Percentiles rank a stretch among this genome's conserved stretches.
Conservation (phyloP, 78 protist species). For the Pigoraptor vietnamica region DNA sequence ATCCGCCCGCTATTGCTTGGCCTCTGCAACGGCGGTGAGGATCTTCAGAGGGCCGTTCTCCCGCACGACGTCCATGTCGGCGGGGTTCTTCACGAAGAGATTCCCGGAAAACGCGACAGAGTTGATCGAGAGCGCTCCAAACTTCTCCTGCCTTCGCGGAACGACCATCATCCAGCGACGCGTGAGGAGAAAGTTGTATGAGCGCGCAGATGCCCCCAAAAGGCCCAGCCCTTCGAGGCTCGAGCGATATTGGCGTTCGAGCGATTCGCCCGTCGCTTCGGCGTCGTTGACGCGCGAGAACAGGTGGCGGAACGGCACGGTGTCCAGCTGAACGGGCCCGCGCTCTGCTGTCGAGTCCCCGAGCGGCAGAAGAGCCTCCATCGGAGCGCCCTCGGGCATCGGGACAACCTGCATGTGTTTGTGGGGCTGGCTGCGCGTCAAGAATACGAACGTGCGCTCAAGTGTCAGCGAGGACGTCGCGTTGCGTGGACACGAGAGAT, state of each 20-base stretch:
- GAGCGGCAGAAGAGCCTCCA: neutral
- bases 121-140: neutral
- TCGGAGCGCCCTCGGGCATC: neutral
- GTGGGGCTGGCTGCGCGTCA: neutral
- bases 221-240: neutral
- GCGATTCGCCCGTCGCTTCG: neutral
- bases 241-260: neutral
- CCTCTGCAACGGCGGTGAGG: neutral
- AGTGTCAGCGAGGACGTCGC: no score
- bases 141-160: neutral
- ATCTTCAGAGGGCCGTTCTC: neutral
- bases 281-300: neutral
- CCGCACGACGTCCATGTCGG: neutral
- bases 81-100: neutral
- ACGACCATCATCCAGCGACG: slow-evolving; percentile 4
- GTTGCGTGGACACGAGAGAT: neutral
- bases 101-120: neutral
- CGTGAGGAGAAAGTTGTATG: neutral
- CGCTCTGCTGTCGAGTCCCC: neutral
- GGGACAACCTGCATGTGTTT: neutral
- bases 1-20: neutral
- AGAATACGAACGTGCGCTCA: no score
- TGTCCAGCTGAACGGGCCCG: neutral
- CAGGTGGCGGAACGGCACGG: neutral
- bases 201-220: neutral